Evolutionary conservation across 495 filamentous ascomycete genomes (phyloP).

Genomic region (Aspergillus egyptiacus): DNA sequence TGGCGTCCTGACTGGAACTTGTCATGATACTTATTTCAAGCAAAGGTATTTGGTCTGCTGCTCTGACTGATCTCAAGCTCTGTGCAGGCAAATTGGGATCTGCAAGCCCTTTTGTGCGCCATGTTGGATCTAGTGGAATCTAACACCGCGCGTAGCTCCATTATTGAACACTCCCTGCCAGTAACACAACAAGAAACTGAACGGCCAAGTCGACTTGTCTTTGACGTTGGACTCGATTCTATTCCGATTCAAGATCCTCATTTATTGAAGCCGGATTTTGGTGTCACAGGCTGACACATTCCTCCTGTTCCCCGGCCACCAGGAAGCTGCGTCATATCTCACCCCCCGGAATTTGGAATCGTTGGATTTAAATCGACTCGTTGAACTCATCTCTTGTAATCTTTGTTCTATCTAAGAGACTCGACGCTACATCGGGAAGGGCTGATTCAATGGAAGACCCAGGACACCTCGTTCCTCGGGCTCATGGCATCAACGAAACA

Average conservation of each 20-base stretch:
- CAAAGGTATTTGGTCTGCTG: constrained; percentile 1
- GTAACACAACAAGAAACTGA: not conserved
- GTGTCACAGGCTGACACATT: constrained; percentile 5
- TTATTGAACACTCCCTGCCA: not conserved
- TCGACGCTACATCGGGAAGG: not conserved
- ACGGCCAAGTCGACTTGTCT: not conserved
- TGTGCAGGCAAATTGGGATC: too few species aligned
- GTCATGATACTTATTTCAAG: constrained; percentile 3
- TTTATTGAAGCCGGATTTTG: not conserved
- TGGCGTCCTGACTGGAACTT: constrained; percentile 3
- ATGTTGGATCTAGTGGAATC: not conserved
- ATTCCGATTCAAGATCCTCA: not conserved
- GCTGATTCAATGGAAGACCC: constrained; percentile 31
- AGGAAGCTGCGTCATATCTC: not conserved
- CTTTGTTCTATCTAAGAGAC: not conserved
- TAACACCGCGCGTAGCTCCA: not conserved
- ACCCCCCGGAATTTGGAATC: not conserved
- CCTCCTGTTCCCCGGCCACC: constrained; percentile 9
- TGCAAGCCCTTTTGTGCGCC: not conserved
- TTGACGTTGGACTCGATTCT: not conserved
- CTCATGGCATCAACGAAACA: constrained; percentile 31
- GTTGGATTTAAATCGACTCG: too few species aligned
- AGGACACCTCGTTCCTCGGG: constrained; percentile 28
- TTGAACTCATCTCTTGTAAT: too few species aligned
- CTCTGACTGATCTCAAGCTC: not conserved